Percentiles rank a stretch among this genome's conserved stretches.
These are phyloP conservation scores for Salpingoeca rosetta DNA, from an alignment of 78 protist genomes.

Conservation along the genomic window DNA sequence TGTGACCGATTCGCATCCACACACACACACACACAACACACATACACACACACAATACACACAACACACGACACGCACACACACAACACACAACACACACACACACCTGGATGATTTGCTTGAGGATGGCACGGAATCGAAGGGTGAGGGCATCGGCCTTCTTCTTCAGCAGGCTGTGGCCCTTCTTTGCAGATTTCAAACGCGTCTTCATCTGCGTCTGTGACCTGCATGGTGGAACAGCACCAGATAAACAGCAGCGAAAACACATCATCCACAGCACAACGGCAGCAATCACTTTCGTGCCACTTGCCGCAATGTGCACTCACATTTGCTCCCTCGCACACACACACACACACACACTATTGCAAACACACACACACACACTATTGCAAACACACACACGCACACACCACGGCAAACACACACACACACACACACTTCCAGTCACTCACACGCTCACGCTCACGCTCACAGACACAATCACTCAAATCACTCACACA, in stretches of 20 bases:
- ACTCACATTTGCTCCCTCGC: too few relatives aligned
- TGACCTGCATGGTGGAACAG: constrained; percentile 52
- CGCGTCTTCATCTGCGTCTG: constrained; percentile 66
- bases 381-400: neutral
- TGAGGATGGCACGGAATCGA: constrained; percentile 62
- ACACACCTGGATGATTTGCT: constrained; percentile 49
- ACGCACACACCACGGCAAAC: neutral
- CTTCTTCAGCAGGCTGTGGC: constrained; percentile 88
- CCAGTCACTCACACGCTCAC: too few relatives aligned
- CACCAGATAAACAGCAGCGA: too few relatives aligned
- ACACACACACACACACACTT: neutral
- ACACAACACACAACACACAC: too few relatives aligned
- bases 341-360: neutral
- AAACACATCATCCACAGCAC: neutral
- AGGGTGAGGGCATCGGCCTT: constrained; percentile 88
- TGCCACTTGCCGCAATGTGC: too few relatives aligned
- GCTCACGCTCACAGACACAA: neutral
- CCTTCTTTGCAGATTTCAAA: constrained; percentile 86
- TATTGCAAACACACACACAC: neutral
- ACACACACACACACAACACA: too few relatives aligned
- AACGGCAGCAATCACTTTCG: too few relatives aligned
- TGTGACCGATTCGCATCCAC: too few relatives aligned
- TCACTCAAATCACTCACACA: neutral
- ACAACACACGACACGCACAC: too few relatives aligned
- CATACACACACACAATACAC: too few relatives aligned